Conservation (phyloP, 1,139 yeast genomes). For the Suhomyces kunorum region DNA sequence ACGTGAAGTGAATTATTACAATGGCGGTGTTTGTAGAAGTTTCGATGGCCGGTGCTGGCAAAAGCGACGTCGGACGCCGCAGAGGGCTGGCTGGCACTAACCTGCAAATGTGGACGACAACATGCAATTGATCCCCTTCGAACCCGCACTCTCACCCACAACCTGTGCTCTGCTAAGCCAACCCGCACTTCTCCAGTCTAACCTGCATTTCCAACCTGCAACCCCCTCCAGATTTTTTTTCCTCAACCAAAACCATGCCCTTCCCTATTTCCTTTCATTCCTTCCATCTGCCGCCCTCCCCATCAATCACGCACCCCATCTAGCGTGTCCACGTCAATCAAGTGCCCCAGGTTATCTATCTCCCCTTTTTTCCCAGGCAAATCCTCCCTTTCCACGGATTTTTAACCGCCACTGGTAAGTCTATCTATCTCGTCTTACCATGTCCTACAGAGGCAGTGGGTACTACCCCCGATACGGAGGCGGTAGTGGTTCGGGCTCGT, state of each 20-base stretch:
- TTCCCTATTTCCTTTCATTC: background rate
- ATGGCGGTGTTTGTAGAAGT: too few species aligned
- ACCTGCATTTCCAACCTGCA: conserved; percentile 6
- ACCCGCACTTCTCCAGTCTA: background rate
- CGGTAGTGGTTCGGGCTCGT: conserved; percentile 8
- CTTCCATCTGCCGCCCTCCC: background rate
- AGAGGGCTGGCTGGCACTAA: background rate
- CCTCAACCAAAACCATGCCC: conserved; percentile 2
- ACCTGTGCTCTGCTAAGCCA: background rate
- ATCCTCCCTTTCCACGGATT: background rate
- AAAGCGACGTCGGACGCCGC: background rate
- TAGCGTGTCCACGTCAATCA: background rate
- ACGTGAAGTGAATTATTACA: too few species aligned
- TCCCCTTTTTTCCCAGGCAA: background rate
- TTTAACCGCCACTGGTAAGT: background rate
- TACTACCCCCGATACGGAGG: conserved; percentile 20
- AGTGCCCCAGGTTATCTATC: background rate
- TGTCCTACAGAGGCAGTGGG: conserved; percentile 22
- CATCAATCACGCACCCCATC: background rate
- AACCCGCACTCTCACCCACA: background rate
- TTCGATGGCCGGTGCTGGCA: too few species aligned
- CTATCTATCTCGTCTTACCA: conserved; percentile 4
- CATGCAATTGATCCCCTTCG: background rate
- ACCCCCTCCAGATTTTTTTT: conserved; percentile 4
- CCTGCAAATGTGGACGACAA: background rate